Base-by-base conservation (phyloP, 805 yeast genomes). In the Metschnikowia orientalis region DNA sequence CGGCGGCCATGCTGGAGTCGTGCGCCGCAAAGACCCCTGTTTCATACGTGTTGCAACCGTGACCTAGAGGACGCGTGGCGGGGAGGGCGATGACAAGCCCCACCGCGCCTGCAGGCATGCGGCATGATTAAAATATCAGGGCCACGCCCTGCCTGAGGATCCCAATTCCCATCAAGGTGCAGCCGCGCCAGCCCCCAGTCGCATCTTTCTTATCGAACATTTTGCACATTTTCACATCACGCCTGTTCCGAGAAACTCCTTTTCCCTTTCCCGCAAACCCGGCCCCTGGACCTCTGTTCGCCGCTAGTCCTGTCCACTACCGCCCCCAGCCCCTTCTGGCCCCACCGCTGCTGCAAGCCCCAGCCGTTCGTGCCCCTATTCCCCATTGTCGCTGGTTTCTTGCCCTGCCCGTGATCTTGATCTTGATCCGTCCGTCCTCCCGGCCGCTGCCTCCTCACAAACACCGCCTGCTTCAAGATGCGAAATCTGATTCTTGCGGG, bases 401-500 rank as follows among this genome's bases (percentile, higher is more conserved):
- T 25, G 18, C 18, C 18, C 28, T 19, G 4, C 8, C 23, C 11
- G 17, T 19, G 8, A 8, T 19, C 12, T 18, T 18, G 19, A 11
- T 12, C 9, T 28, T 13, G 13, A 20, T 19, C 20, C 13, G 23
- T 23, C 23, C 18, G 27, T 17, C 23, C 17, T n/a, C 17, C 17
- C 16, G 23, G 21, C 22, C 16, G 18, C 19, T 13, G 9, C 10
- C n/a, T n/a, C n/a, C n/a, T n/a, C n/a, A n/a, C n/a, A n/a, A n/a
- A 19, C 22, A 19, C 19, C 19, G 10, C 10, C 4, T 4, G 9
- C 10, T 4, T 8, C 19, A 25, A 21, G n/a, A 42, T 42, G 47
- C 38, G 45, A 30, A 41, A 36, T 30, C 35, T 34, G 9, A 16
- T 40, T 14, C 52, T 73, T 33, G 64, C 72, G 11, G 50, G 64